Evolutionary conservation across 306 rosid species (phyloP).

Genomic region (Medicago ruthenica): DNA sequence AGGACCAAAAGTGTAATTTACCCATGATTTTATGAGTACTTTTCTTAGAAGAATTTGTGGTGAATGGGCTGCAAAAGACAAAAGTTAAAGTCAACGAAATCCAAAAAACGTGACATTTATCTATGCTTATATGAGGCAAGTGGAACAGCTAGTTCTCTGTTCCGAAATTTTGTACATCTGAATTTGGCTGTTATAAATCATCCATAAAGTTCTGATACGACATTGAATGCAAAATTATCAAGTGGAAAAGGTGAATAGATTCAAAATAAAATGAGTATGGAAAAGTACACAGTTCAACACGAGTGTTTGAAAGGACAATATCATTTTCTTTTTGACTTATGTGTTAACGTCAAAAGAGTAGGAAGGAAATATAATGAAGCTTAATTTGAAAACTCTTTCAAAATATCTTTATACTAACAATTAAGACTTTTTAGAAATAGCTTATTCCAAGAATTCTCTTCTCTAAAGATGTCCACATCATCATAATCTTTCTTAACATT

Average conservation of each 20-base stretch:
- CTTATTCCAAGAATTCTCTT: too few relatives aligned
- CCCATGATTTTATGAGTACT: too few relatives aligned
- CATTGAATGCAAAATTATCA: neutral
- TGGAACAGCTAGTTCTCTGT: slow-evolving; percentile 36
- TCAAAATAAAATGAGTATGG: slow-evolving; percentile 18
- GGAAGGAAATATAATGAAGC: neutral
- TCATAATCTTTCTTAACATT: too few relatives aligned
- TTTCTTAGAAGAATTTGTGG: too few relatives aligned
- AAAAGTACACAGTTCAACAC: neutral
- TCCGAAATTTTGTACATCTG: slow-evolving; percentile 46
- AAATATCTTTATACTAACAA: too few relatives aligned
- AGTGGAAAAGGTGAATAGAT: slow-evolving; percentile 18
- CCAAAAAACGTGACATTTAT: slow-evolving; percentile 27
- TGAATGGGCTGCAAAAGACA: too few relatives aligned
- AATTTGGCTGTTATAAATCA: slow-evolving; percentile 48
- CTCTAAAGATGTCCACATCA: too few relatives aligned
- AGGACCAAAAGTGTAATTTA: too few relatives aligned
- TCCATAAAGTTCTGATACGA: slow-evolving; percentile 19
- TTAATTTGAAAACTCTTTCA: too few relatives aligned
- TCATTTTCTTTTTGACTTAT: neutral
- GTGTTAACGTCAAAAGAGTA: neutral
- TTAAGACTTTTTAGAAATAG: too few relatives aligned
- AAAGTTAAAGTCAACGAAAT: slow-evolving; percentile 25
- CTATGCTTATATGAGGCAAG: slow-evolving; percentile 32
- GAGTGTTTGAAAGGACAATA: slow-evolving; percentile 1